phyloP scores from a whole-genome alignment of 495 filamentous ascomycete genomes.

The Podospora sp. region DNA sequence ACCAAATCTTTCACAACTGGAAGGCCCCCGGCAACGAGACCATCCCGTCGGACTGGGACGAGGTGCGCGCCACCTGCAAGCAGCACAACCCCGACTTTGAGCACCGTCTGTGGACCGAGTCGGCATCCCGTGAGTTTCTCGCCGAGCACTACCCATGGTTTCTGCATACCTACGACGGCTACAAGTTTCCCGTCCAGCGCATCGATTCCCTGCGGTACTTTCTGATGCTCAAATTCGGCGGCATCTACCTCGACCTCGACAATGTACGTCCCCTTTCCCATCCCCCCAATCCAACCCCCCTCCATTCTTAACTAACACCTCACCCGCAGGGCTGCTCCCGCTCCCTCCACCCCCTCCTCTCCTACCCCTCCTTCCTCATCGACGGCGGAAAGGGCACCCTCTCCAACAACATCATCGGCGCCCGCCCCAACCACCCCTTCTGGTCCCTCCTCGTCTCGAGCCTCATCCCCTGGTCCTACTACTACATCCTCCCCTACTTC shows the following conservation, averaged over 20 bases:
- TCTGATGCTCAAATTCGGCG: conserved; percentile 76
- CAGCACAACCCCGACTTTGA: conserved; percentile 77
- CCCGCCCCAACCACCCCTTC: conserved; percentile 76
- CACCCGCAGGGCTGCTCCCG: conserved; percentile 72
- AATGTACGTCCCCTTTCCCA: conserved; percentile 59
- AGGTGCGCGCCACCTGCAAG: conserved; percentile 73
- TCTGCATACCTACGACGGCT: conserved; percentile 76
- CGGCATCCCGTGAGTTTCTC: conserved; percentile 75
- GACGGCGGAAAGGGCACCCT: conserved; percentile 78
- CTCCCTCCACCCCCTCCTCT: conserved; percentile 74
- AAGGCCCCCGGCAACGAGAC: conserved; percentile 45
- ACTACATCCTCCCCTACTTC: conserved; percentile 80
- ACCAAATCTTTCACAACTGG: conserved; percentile 78
- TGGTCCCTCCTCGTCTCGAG: conserved; percentile 73
- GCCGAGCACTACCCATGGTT: conserved; percentile 78
- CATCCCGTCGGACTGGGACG: conserved; percentile 73
- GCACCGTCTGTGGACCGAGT: conserved; percentile 87
- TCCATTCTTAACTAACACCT: conserved; percentile 58
- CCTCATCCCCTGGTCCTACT: conserved; percentile 70
- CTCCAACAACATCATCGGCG: conserved; percentile 85
- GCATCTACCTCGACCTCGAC: conserved; percentile 86
- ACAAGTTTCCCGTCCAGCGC: conserved; percentile 78
- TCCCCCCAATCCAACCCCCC: conserved; percentile 3
- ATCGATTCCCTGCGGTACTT: conserved; percentile 87
- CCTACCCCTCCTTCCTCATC: conserved; percentile 80